Percentiles rank a stretch among this genome's conserved stretches.
These are phyloP conservation scores for Lomentospora prolificans DNA, from an alignment of 2,329 filamentous ascomycete genomes.

Conservation along the genomic window DNA sequence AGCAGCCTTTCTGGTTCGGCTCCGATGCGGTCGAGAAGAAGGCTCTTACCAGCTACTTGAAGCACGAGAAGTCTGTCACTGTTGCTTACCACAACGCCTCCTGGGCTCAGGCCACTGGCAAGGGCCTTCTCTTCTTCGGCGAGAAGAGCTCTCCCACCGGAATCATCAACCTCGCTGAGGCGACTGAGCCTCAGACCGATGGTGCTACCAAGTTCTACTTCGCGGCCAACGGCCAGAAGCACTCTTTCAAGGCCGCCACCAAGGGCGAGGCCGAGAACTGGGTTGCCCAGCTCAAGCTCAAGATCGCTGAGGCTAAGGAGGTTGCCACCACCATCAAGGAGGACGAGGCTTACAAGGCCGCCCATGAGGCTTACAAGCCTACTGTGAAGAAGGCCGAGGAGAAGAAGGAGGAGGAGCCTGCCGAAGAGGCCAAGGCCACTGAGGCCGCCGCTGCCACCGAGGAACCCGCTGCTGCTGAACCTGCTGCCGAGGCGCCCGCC, in stretches of 20 bases:
- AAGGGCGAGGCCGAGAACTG: constrained; percentile 81
- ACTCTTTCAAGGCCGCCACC: constrained; percentile 76
- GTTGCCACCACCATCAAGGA: constrained; percentile 62
- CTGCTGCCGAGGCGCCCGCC: constrained; percentile 20
- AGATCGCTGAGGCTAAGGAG: constrained; percentile 78
- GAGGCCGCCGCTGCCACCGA: constrained; percentile 21
- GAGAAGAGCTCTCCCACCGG: constrained; percentile 75
- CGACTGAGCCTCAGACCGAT: constrained; percentile 63
- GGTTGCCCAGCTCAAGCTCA: constrained; percentile 73
- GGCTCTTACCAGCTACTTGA: constrained; percentile 66
- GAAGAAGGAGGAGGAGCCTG: constrained; percentile 26
- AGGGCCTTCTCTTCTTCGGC: constrained; percentile 86
- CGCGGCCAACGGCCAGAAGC: constrained; percentile 79
- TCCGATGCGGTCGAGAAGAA: constrained; percentile 64
- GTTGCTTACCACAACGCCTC: constrained; percentile 70
- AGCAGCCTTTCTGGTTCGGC: constrained; percentile 88
- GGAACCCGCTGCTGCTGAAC: constrained; percentile 18
- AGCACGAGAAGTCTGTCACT: constrained; percentile 74
- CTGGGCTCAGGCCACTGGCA: constrained; percentile 89
- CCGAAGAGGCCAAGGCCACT: constrained; percentile 25
- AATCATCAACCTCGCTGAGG: constrained; percentile 70
- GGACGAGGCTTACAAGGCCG: constrained; percentile 81
- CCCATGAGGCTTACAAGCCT: constrained; percentile 60
- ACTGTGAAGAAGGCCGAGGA: constrained; percentile 32
- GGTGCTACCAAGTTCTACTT: constrained; percentile 77